Base-by-base conservation (phyloP, 352 stramenopile species). In the Pythium brachiatum region DNA sequence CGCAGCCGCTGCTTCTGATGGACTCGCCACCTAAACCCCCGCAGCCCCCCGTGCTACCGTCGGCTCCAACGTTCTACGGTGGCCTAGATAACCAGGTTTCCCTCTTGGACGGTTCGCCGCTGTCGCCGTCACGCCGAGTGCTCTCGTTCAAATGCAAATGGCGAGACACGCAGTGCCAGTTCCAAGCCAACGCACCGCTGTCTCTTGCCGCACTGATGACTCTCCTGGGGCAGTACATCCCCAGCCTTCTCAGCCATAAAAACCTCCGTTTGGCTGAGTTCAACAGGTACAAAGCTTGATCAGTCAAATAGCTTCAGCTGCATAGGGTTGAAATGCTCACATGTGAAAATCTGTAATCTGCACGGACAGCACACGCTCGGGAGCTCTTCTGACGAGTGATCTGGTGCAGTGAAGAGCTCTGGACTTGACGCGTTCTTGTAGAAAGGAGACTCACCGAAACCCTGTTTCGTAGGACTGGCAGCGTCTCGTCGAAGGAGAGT, bases 131-230 rank as follows among this genome's bases (percentile, higher is more conserved):
- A n/a, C 52, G 55, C 15, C 29, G 46, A 53, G 54, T 73, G 57
- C 62, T 89, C 38, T 60, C 74, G 27, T 81, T 90, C 48, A 79
- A 79, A 54, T 90, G 83, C 78, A 92, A 92, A 57, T 90, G 73
- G 73, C 73, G 72, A 15, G 72, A 76, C 34, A 66, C 65, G 20
- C 67, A 72, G 31, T 73, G 74, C 39, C 69, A 84, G 25, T 88
- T 92, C 41, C 57, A 62, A 2, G 71, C 75, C 5, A 66, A 55
- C 20, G 60, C 62, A 7, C 68, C 76, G 21, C 31, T 51, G 3
- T 79, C 64, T 6, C 50, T 79, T 16, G 12, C 54, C 9, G 66
- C 78, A 18, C 54, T 92, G 26, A 36, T 64, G 3, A 16, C 75
- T 53, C 59, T 76, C 8, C 67, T 88, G 27, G 57, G 72, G 16